Conservation (phyloP, 495 filamentous ascomycete genomes). For the Ascodesmis nigricans region DNA sequence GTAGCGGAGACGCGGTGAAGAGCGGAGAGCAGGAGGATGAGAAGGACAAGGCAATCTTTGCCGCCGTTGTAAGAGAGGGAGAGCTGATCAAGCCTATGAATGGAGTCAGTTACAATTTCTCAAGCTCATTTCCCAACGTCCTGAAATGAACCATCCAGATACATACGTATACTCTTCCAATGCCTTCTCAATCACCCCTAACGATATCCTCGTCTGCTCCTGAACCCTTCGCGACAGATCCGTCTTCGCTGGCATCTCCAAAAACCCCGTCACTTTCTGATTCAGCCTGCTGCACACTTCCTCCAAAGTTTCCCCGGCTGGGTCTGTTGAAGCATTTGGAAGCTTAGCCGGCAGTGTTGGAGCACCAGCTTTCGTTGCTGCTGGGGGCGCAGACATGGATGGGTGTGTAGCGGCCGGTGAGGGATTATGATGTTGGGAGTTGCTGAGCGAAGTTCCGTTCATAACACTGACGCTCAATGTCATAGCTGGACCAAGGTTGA, state of each 20-base stretch:
- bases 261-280: conserved; percentile 42
- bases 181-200: conserved; percentile 50
- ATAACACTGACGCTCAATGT: no score
- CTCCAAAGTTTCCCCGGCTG: neutral
- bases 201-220: conserved; percentile 42
- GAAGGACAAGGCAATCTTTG: conserved; percentile 87
- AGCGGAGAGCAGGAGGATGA: conserved; percentile 67
- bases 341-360: no score
- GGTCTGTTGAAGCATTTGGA: neutral
- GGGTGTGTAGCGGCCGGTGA: no score
- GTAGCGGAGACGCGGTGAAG: conserved; percentile 25
- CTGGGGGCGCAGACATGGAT: no score
- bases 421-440: no score
- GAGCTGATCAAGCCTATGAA: conserved; percentile 43
- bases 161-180: conserved; percentile 43
- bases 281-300: conserved; percentile 39
- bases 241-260: conserved; percentile 34
- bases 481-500: no score
- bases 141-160: conserved; percentile 1
- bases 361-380: no score
- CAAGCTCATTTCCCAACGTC: neutral
- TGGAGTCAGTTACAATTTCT: conserved; percentile 4
- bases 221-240: conserved; percentile 44
- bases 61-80: conserved; percentile 94
- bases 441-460: no score